Evolutionary conservation across 495 filamentous ascomycete genomes (phyloP), one percentile per base, ranked within the genome.

Genomic region (Geopyxis carbonaria): DNA sequence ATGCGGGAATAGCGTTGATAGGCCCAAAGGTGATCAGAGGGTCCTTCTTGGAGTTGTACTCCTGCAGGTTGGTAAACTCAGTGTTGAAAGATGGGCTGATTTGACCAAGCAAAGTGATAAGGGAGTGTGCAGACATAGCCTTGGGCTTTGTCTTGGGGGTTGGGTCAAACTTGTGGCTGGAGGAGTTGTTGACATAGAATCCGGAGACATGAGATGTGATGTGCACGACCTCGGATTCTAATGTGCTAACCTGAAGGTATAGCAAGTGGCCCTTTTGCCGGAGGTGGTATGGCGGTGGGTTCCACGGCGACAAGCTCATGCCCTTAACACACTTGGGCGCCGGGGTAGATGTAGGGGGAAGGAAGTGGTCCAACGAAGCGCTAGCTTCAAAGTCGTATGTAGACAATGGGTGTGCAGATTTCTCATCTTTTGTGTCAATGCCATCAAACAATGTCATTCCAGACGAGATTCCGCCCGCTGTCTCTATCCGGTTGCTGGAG

Each of bases 111-210:
- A 99, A 62, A 15, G 72, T 76, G 30, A 93, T 71, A 25, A 99
- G 72, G 1, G 91, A 95, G 59, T 94, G 91, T 5, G 85, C 73
- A 28, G 68, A 68, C 43, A 65, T 62, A 38, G 67, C 66, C 58
- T 89, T 91, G 31, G 75, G 75, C 27, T 70, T 63, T 37, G 63
- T 63, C 46, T 74, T 70, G 21, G 82, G 84, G 43, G 71, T 72
- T 8, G 91, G 91, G 59, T 95, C 87, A 51, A 99, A 99, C 63
- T 81, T 87, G 65, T 60, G 68, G 58, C 80, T 89, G 31, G 79
- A 79, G 24, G 75, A 91, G 56, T 80, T 89, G 70, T 93, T 95
- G 45, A 94, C 81, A 60, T 76, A 95, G 64, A 99, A 99, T 3
- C 91, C 91, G 7, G 83, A 80, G 32, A 91, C 77, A 52, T 93